A percentile compares a stretch with the other conserved stretches of the same genome.
phyloP scores from a whole-genome alignment of 2,329 filamentous ascomycete genomes.

The Nigrograna mackinnonii region DNA sequence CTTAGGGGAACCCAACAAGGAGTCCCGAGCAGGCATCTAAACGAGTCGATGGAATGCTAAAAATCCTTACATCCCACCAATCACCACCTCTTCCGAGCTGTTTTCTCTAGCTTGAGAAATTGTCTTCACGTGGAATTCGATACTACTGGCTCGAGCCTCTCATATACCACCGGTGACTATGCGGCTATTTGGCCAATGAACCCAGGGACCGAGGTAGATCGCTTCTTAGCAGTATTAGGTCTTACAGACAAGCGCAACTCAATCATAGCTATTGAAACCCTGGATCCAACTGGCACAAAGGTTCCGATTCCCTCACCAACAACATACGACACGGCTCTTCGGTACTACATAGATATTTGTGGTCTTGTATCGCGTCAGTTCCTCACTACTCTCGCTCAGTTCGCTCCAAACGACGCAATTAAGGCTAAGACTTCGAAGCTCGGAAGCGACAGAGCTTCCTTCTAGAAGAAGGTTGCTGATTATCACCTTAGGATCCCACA shows the following conservation, averaged over 20 bases:
- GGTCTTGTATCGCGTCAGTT: conserved; percentile 97
- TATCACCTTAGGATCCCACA: conserved; percentile 90
- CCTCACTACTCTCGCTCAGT: conserved; percentile 81
- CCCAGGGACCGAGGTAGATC: conserved; percentile 86
- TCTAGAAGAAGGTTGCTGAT: conserved; percentile 80
- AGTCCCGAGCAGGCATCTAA: conserved; percentile 81
- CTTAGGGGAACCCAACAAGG: conserved; percentile 93
- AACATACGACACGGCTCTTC: conserved; percentile 88
- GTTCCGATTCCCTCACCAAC: conserved; percentile 97
- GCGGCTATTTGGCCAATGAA: conserved; percentile 93
- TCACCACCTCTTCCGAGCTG: conserved; percentile 85
- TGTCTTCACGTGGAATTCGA: conserved; percentile 97
- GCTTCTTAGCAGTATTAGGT: conserved; percentile 79
- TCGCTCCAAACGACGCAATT: conserved; percentile 80
- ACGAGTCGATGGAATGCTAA: conserved; percentile 95
- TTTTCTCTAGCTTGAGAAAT: conserved; percentile 91
- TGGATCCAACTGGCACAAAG: conserved; percentile 95
- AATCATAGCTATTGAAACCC: conserved; percentile 85
- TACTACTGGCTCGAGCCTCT: conserved; percentile 83
- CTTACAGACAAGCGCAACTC: conserved; percentile 75
- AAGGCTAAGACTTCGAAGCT: conserved; percentile 89
- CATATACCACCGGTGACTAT: conserved; percentile 95
- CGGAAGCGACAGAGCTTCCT: conserved; percentile 93
- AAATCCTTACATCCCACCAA: conserved; percentile 95
- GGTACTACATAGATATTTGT: conserved; percentile 97